Evolutionary conservation across 2,329 filamentous ascomycete genomes (phyloP).

Genomic region (Conoideocrella luteorostrata): DNA sequence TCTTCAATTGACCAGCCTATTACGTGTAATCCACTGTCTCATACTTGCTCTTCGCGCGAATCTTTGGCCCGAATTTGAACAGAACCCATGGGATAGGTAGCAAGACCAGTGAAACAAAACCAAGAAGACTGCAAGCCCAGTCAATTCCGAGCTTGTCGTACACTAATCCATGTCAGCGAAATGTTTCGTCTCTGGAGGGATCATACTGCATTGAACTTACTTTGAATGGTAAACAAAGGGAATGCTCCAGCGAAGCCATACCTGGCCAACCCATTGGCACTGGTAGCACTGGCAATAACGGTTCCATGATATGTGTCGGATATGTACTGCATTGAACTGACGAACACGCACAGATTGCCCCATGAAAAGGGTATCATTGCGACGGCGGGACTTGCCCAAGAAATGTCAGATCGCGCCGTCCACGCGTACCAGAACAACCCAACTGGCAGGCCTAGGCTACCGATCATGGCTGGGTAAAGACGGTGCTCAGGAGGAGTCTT

Average conservation of each 20-base stretch:
- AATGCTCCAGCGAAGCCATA: conserved; percentile 52
- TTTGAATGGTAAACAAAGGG: conserved; percentile 55
- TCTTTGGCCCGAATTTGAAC: conserved; percentile 39
- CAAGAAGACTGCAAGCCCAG: conserved; percentile 42
- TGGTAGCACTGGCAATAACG: conserved; percentile 51
- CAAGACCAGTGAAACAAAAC: conserved; percentile 39
- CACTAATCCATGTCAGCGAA: conserved; percentile 25
- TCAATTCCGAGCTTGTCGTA: conserved; percentile 35
- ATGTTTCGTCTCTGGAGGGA: accelerated
- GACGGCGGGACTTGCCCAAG: conserved; percentile 44
- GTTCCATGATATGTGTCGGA: conserved; percentile 49
- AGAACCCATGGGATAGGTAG: conserved; percentile 48
- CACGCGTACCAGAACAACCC: conserved; percentile 57
- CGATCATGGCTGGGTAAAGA: conserved; percentile 53
- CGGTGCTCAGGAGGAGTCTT: conserved; percentile 48
- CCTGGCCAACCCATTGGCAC: conserved; percentile 52
- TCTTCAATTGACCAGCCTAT: too few relatives aligned
- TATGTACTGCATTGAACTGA: conserved; percentile 45
- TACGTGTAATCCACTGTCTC: conserved; percentile 24
- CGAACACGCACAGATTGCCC: conserved; percentile 55
- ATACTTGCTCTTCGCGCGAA: conserved; percentile 35
- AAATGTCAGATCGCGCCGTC: conserved; percentile 38
- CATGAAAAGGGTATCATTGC: conserved; percentile 52
- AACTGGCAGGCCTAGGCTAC: conserved; percentile 44
- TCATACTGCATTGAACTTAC: too few relatives aligned